Evolutionary conservation across 2,329 filamentous ascomycete species (phyloP).

Genomic region (Ophiostoma quercus): DNA sequence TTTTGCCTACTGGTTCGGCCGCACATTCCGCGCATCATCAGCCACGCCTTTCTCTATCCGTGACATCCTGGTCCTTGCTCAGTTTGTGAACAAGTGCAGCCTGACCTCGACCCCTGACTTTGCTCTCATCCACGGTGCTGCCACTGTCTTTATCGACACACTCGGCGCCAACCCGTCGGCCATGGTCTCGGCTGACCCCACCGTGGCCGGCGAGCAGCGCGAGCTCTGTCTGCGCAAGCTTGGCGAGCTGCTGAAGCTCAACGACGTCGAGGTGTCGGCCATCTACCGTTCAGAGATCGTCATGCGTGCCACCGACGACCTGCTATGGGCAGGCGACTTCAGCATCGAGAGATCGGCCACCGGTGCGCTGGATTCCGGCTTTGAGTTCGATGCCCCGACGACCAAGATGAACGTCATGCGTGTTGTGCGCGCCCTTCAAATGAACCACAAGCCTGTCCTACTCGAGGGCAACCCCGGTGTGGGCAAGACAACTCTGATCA

Average conservation of each 20-base stretch:
- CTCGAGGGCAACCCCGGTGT: constrained; percentile 97
- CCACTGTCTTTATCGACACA: constrained; percentile 93
- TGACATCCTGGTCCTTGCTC: constrained; percentile 88
- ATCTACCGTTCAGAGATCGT: constrained; percentile 62
- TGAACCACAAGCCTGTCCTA: constrained; percentile 76
- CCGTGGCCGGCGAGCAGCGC: constrained; percentile 63
- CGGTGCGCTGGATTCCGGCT: constrained; percentile 48
- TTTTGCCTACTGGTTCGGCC: constrained; percentile 91
- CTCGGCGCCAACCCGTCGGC: constrained; percentile 92
- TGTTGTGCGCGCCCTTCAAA: constrained; percentile 80
- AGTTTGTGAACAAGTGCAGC: constrained; percentile 73
- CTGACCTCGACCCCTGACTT: constrained; percentile 35
- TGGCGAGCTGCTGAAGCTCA: constrained; percentile 53
- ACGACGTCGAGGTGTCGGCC: constrained; percentile 50
- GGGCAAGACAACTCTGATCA: constrained; percentile 90
- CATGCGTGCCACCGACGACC: constrained; percentile 49
- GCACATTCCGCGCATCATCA: constrained; percentile 68
- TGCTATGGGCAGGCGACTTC: constrained; percentile 70
- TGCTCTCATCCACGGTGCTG: constrained; percentile 72
- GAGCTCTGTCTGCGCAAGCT: constrained; percentile 68
- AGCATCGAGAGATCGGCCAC: constrained; percentile 50
- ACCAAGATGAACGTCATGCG: constrained; percentile 87
- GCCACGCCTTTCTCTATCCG: constrained; percentile 80
- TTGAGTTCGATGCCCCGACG: constrained; percentile 83
- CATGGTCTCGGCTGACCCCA: constrained; percentile 65